These are phyloP conservation scores for Corymbia maculata DNA, from an alignment of 345 rosid genomes.

Conservation along the genomic window DNA sequence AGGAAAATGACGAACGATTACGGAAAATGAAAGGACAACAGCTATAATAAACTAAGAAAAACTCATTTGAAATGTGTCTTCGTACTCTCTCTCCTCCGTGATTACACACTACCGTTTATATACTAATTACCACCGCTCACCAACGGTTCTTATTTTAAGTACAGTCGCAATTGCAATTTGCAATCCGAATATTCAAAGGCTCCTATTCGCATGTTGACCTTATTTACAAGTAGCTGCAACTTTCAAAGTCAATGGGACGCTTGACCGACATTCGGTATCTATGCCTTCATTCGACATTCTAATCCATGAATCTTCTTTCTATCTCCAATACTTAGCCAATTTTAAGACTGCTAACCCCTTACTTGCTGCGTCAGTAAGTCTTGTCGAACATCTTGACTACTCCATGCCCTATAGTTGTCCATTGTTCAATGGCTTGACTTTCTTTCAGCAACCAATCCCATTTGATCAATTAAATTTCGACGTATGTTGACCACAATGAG, in stretches of 20 bases:
- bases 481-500: neutral
- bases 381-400: neutral
- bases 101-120: neutral
- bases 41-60: neutral
- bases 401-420: neutral
- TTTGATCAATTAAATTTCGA: neutral
- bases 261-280: neutral
- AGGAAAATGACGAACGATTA: neutral
- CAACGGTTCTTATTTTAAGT: neutral
- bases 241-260: neutral
- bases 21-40: neutral
- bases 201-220: neutral
- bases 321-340: neutral
- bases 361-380: neutral
- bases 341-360: neutral
- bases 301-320: neutral
- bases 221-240: neutral
- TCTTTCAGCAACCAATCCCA: neutral
- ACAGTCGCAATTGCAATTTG: neutral
- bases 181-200: neutral
- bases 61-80: neutral
- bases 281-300: neutral
- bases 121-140: neutral
- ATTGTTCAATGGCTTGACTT: neutral
- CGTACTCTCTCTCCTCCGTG: neutral